Base-by-base conservation (phyloP, 768 basidiomycete genomes). In the Suillus paluster region DNA sequence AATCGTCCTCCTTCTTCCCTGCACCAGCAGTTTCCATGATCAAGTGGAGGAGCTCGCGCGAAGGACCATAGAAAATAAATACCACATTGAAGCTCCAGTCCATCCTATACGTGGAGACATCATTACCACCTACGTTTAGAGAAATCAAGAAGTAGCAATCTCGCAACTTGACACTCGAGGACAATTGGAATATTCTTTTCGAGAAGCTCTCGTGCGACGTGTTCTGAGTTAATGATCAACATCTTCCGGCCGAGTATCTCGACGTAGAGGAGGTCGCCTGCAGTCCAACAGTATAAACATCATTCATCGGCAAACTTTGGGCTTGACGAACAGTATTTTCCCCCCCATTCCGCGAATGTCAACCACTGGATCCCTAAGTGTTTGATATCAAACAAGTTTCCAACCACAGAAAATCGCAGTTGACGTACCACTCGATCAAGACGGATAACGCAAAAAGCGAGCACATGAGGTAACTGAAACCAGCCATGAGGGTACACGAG, bases 361-460 rank as follows among this genome's bases (percentile, higher is more conserved):
- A 78, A 45, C 79, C 79, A 83, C 38, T 66, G 71, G 0, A 63
- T 63, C 14, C 79, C 78, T 39, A 80, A 73, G 36, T 68, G 67
- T 44, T 74, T 73, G 74, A 83, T 78, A 55, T 80, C 79, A 6
- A 81, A 65, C 7, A 82, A 60, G 61, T 82, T 83, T 41, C 78
- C 82, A 21, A 83, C 64, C n/a, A 83, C 48, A 34, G 81, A 81
- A n/a, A 77, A 66, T 38, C 72, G 71, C 39, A 67, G 73, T 21
- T 55, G 33, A 68, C 23, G 34, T 58, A 55, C 2, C 17, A 61
- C 39, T 25, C 59, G 58, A 53, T 15, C 5, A 34, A 36, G 56
- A 60, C 2, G 6, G 15, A 60, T 41, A 66, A 6, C 7, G 60
- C 19, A 2, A 61, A 7, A 27, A 61, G 21, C 9, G 59, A 71